Evolutionary conservation across 139 green algal species (phyloP), one percentile per base, ranked within the genome.

Genomic region (Spirogloea muscicola): DNA sequence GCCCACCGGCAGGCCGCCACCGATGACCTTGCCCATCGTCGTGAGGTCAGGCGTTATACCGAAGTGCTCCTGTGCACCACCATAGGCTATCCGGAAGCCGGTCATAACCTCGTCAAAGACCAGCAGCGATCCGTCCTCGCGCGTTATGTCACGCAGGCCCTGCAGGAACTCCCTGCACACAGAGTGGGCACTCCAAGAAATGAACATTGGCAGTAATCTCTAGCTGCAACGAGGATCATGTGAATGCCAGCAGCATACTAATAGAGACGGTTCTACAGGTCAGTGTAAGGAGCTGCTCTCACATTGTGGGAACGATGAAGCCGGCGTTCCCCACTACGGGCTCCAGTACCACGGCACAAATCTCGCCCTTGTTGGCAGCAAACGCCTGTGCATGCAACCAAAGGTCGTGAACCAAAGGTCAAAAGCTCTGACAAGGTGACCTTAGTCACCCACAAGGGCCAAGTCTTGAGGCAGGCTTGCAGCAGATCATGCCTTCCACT

Each of bases 21-120:
- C 94, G 74, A 98, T 98, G 60, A 98, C 90, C 90, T 98, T 98
- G 84, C 94, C 94, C 89, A 98, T 94, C 69, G 93, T 97, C 72
- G 92, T 97, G 39, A 98, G 71, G 85, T 98, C 94, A 38, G 94
- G 94, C 3, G 86, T 97, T 61, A 98, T 86, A 76, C 90, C 89
- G 72, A 96, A 98, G 89, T 97, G 70, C 84, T 94, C 89, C 86
- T 74, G 70, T 27, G 80, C 80, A 37, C 80, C 61, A 2, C 76
- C 73, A 1, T 80, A 77, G 58, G 72, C 37, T 61, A 87, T 77
- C 29, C 82, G 64, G 82, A 87, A 87, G 52, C 82, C 82, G 48
- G 81, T 87, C 82, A 87, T 87, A 27, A 85, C 85, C 85, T 98
- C 94, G 72, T 98, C 94, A 57, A 98, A 98, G 87, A 90, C 94